Base-by-base conservation (phyloP, 306 rosid genomes). In the Medicago ruthenica region DNA sequence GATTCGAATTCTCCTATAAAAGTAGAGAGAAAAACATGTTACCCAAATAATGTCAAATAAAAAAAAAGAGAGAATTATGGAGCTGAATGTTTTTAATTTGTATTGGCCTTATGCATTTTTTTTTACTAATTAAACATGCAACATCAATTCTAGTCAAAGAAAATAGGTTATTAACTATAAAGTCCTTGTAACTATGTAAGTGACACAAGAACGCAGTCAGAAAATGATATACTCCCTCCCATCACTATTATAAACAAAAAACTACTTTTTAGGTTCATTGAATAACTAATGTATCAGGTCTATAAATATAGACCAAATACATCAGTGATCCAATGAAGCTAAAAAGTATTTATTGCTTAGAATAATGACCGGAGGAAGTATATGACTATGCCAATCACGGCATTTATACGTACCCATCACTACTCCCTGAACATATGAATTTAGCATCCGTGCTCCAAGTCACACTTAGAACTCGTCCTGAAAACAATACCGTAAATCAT, bases 381-480 rank as follows among this genome's bases (percentile, higher is more conserved):
- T 47, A 61, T 61, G 42, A 31, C 20, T 7, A 15, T 18, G 54
- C 74, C 50, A 16, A 74, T 34, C 62, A 65, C 24, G 64, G 55
- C 7, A 78, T 74, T 63, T 36, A 58, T 40, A 79, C 97, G 1
- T 87, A 96, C 99, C 99, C 99, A 66, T 96, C 90, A 82, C 90
- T 96, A 78, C 93, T 96, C 71, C 99, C 98, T 13, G 96, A 86
- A 87, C 83, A 96, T 88, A 96, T 76, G 84, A 73, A 76, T 8
- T 81, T 85, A 22, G 93, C 87, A 74, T 92, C 97, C 53, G 82
- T 59, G 75, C 97, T 96, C 99, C 99, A 96, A 4, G 97, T 75
- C 66, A 96, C 92, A 41, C 99, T 88, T 67, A 96, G 86, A 80
- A 86, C 88, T 5, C 90, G 90, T 40, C 98, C 98, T 96, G 88